phyloP scores from a whole-genome alignment of 208 protist genomes.

The Blastocrithidia nonstop region DNA sequence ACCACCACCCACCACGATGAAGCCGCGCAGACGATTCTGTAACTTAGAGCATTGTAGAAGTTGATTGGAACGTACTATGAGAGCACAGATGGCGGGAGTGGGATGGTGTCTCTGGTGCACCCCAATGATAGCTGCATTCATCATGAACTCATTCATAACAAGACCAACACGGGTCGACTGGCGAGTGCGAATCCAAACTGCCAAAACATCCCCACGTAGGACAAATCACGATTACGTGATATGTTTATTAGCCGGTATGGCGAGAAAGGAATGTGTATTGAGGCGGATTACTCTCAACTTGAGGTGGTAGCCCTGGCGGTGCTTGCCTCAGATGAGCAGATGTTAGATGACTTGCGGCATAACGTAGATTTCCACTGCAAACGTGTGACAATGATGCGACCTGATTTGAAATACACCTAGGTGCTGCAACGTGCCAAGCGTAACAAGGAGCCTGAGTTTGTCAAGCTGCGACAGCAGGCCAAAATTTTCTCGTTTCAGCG shows the following conservation, averaged over 20 bases:
- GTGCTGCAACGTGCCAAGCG: slow-evolving; percentile 79
- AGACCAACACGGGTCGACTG: slow-evolving; percentile 80
- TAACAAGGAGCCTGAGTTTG: slow-evolving; percentile 87
- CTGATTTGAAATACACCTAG: slow-evolving; percentile 83
- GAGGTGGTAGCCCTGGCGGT: slow-evolving; percentile 84
- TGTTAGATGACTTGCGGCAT: slow-evolving; percentile 80
- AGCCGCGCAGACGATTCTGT: slow-evolving; percentile 61
- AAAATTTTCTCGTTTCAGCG: slow-evolving; percentile 91
- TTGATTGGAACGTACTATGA: slow-evolving; percentile 87
- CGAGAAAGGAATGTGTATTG: slow-evolving; percentile 81
- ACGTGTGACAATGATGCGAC: slow-evolving; percentile 86
- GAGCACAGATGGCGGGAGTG: slow-evolving; percentile 75
- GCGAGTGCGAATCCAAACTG: slow-evolving; percentile 85
- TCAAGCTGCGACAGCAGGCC: slow-evolving; percentile 83
- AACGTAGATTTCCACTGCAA: slow-evolving; percentile 89
- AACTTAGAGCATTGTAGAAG: slow-evolving; percentile 79
- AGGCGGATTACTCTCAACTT: slow-evolving; percentile 88
- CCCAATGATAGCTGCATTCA: slow-evolving; percentile 82
- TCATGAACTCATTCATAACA: slow-evolving; percentile 88
- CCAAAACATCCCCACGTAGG: slow-evolving; percentile 88
- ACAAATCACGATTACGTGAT: slow-evolving; percentile 75
- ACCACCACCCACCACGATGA: slow-evolving; percentile 61
- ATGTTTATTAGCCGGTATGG: slow-evolving; percentile 86
- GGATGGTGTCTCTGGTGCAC: slow-evolving; percentile 87
- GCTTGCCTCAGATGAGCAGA: slow-evolving; percentile 78